These are phyloP conservation scores for Globisporangium irregulare DNA, from an alignment of 352 stramenopile genomes.

Conservation along the genomic window DNA sequence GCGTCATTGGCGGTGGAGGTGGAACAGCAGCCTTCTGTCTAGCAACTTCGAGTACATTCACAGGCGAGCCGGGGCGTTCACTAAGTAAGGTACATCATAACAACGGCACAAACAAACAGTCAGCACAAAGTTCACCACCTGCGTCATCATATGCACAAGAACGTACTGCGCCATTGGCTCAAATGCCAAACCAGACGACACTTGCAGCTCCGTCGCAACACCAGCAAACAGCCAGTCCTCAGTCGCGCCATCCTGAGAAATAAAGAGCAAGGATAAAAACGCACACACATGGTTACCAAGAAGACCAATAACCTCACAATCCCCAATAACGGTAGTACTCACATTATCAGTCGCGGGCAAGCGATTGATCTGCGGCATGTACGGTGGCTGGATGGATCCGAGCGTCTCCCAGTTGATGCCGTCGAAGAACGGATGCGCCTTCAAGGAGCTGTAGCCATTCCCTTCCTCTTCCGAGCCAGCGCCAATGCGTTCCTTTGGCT, in stretches of 20 bases:
- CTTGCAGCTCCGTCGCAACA: conserved; percentile 82
- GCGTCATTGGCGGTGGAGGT: conserved; percentile 48
- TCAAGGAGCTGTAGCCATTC: conserved; percentile 71
- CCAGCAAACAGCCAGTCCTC: conserved; percentile 88
- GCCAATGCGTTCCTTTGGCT: conserved; percentile 68
- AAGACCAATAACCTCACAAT: neutral
- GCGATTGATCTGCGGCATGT: conserved; percentile 52
- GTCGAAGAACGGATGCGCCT: conserved; percentile 82
- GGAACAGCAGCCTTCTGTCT: conserved; percentile 70
- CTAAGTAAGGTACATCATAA: conserved; percentile 17
- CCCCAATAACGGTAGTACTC: conserved; percentile 12
- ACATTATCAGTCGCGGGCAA: conserved; percentile 75
- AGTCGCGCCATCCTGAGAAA: conserved; percentile 73
- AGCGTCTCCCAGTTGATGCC: conserved; percentile 72
- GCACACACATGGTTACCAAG: neutral
- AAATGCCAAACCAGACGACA: conserved; percentile 76
- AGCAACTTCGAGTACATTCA: conserved; percentile 77
- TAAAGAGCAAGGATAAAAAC: neutral
- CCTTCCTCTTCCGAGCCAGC: conserved; percentile 67
- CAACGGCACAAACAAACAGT: neutral
- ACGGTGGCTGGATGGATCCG: conserved; percentile 45
- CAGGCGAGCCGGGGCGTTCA: conserved; percentile 29
- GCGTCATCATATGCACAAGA: neutral
- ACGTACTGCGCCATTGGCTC: conserved; percentile 66
- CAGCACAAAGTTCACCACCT: neutral